Evolutionary conservation across 2,329 filamentous ascomycete genomes (phyloP).

Genomic region (Ophiosphaerella korrae): DNA sequence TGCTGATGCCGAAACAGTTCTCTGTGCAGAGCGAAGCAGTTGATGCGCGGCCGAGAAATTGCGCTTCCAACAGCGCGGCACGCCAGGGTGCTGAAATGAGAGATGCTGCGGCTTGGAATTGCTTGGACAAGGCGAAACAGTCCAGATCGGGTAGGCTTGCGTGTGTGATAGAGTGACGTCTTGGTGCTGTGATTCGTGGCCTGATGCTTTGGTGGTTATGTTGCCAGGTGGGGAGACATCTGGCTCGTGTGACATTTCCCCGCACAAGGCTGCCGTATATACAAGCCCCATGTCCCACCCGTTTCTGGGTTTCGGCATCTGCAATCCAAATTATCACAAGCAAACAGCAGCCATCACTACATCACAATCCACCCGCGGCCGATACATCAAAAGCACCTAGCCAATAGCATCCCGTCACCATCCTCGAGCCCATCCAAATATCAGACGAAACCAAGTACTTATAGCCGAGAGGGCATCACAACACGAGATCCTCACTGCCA

Average conservation of each 20-base stretch:
- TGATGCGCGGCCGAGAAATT: conserved; percentile 44
- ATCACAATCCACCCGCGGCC: conserved; percentile 20
- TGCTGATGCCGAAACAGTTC: conserved; percentile 14
- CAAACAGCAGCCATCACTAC: conserved; percentile 11
- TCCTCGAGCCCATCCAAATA: conserved; percentile 1
- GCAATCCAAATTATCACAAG: conserved; percentile 20
- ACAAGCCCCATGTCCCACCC: conserved; percentile 22
- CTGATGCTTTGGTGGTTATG: conserved; percentile 23
- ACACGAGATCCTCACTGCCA: conserved; percentile 1
- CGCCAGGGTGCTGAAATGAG: conserved; percentile 23
- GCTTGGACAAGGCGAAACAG: conserved; percentile 33
- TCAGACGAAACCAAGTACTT: conserved; percentile 2
- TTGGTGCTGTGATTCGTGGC: conserved; percentile 41
- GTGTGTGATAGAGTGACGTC: conserved; percentile 11
- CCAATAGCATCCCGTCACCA: conserved; percentile 5
- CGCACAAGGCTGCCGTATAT: conserved; percentile 32
- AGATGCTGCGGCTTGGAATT: conserved; percentile 12
- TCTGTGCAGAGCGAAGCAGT: conserved; percentile 15
- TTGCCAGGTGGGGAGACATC: conserved; percentile 28
- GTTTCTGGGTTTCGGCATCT: conserved; percentile 13
- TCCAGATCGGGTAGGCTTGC: conserved; percentile 26
- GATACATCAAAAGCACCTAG: conserved; percentile 21
- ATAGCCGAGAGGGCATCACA: neutral
- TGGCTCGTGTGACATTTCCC: conserved; percentile 33
- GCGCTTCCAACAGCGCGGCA: conserved; percentile 17